A percentile compares a stretch with the other conserved stretches of the same genome.
Evolutionary conservation across 805 yeast genomes (phyloP).

Genomic region (Metschnikowia amazonensis): DNA sequence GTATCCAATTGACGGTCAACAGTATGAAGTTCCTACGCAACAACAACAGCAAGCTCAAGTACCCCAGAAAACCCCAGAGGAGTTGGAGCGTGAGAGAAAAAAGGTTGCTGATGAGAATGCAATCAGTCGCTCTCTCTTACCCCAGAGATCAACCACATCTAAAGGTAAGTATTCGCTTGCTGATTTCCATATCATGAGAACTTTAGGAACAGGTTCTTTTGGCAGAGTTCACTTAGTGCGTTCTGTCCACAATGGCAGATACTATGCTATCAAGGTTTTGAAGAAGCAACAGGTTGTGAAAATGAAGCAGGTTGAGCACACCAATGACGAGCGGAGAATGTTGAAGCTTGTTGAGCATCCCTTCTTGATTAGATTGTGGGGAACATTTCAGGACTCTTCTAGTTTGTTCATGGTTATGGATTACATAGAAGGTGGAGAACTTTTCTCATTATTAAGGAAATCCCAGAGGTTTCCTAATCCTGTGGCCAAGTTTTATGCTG

Average conservation of each 20-base stretch:
- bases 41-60: constrained; percentile 6
- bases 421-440: constrained; percentile 62
- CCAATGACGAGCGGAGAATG: constrained; percentile 61
- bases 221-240: constrained; percentile 59
- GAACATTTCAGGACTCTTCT: constrained; percentile 57
- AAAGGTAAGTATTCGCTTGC: constrained; percentile 55
- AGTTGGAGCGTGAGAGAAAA: constrained; percentile 2
- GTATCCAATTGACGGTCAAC: neutral
- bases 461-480: constrained; percentile 60
- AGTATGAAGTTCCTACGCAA: neutral
- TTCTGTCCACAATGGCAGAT: constrained; percentile 55
- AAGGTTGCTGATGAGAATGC: constrained; percentile 15
- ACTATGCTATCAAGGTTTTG: constrained; percentile 57
- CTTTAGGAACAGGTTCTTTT: constrained; percentile 60
- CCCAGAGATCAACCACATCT: constrained; percentile 27
- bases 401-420: constrained; percentile 63
- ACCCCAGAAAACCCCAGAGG: constrained; percentile 8
- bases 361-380: constrained; percentile 61
- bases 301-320: constrained; percentile 62
- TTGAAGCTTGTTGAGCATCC: constrained; percentile 57
- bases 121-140: constrained; percentile 19
- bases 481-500: constrained; percentile 61
- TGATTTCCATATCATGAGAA: constrained; percentile 54
- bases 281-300: constrained; percentile 55
- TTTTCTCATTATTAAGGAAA: constrained; percentile 52